Conservation (phyloP, 768 basidiomycete genomes). For the Leucocoprinus leucothites region DNA sequence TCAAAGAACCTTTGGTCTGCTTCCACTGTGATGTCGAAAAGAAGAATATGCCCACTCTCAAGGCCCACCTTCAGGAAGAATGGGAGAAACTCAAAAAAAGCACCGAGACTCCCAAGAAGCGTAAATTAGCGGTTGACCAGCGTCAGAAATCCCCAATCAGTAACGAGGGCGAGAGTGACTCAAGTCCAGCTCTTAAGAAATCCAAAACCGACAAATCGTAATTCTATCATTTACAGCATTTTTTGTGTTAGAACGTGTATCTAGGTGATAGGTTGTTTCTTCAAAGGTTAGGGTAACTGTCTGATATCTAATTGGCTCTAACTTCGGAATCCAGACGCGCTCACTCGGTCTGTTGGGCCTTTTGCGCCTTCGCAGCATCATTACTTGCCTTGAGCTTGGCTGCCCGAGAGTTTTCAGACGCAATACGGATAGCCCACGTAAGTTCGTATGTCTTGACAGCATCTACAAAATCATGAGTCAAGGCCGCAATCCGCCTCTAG, state of each 20-base stretch:
- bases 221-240: slow-evolving; percentile 13
- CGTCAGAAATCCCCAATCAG: slow-evolving; percentile 48
- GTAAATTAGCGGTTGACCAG: slow-evolving; percentile 63
- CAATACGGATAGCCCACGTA: slow-evolving; percentile 89
- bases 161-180: slow-evolving; percentile 44
- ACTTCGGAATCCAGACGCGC: neutral
- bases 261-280: neutral
- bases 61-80: slow-evolving; percentile 72
- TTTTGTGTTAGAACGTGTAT: neutral
- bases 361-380: slow-evolving; percentile 25
- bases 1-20: slow-evolving; percentile 68
- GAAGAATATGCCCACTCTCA: slow-evolving; percentile 74
- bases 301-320: neutral
- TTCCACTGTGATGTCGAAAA: slow-evolving; percentile 62
- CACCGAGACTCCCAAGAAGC: slow-evolving; percentile 70
- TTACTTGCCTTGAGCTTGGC: slow-evolving; percentile 36
- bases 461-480: slow-evolving; percentile 40
- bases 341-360: slow-evolving; percentile 10
- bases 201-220: slow-evolving; percentile 25
- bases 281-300: neutral
- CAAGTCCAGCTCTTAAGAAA: slow-evolving; percentile 21
- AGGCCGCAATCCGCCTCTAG: neutral
- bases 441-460: slow-evolving; percentile 87
- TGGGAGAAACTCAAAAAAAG: slow-evolving; percentile 64
- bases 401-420: slow-evolving; percentile 64